Conservation (phyloP, 2,329 filamentous ascomycete genomes). For the Pseudogymnoascus sp. region DNA sequence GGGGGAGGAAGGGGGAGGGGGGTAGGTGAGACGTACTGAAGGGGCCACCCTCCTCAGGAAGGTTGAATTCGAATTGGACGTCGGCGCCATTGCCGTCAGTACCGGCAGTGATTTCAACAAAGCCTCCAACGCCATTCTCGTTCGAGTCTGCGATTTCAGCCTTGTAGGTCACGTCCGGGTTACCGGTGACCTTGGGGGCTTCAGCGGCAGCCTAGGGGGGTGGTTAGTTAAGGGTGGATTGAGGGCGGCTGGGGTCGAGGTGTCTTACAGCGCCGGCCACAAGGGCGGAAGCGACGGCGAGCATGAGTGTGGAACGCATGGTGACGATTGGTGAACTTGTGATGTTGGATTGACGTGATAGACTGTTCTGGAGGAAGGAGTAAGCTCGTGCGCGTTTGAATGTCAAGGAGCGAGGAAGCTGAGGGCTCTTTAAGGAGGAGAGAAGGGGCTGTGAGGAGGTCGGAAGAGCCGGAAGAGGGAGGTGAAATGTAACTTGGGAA, state of each 20-base stretch:
- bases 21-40: conserved; percentile 30
- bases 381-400: neutral
- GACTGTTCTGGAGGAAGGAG: neutral
- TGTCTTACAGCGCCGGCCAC: neutral
- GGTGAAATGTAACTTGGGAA: neutral
- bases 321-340: neutral
- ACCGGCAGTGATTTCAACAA: conserved; percentile 38
- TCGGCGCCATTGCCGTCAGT: conserved; percentile 44
- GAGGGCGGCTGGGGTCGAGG: neutral
- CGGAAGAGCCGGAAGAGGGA: neutral
- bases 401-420: neutral
- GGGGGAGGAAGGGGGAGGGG: neutral
- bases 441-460: neutral
- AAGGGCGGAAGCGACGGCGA: neutral
- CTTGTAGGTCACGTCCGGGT: neutral
- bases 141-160: neutral
- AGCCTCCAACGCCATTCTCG: conserved; percentile 39
- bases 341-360: neutral
- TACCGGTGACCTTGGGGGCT: neutral
- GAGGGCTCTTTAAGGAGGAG: neutral
- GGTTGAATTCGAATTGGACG: conserved; percentile 43
- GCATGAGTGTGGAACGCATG: neutral
- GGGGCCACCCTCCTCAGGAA: conserved; percentile 48
- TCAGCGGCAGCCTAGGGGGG: neutral
- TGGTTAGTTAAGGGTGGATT: neutral